These are phyloP conservation scores for Globisporangium nodosum DNA, from an alignment of 352 stramenopile genomes.

Conservation along the genomic window DNA sequence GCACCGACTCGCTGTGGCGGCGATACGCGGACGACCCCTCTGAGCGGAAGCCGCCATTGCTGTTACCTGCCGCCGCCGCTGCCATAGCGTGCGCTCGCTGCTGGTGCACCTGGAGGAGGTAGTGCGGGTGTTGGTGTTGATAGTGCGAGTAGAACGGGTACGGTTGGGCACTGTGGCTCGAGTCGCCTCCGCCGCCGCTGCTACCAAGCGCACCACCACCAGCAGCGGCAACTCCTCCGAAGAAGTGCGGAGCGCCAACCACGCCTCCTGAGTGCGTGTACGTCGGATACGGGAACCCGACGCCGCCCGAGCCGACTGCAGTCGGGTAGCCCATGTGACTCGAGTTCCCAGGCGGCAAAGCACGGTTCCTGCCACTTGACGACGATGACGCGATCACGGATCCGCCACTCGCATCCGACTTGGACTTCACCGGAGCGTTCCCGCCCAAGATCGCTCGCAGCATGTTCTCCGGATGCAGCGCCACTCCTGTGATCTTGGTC, in stretches of 20 bases:
- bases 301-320: neutral
- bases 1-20: slow-evolving; percentile 66
- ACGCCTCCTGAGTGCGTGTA: slow-evolving; percentile 14
- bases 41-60: slow-evolving; percentile 3
- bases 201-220: neutral
- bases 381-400: slow-evolving; percentile 1
- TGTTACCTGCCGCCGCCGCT: slow-evolving; percentile 2
- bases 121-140: slow-evolving; percentile 21
- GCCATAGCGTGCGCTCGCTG: slow-evolving; percentile 14
- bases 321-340: slow-evolving; percentile 16
- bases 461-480: slow-evolving; percentile 75
- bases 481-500: slow-evolving; percentile 53
- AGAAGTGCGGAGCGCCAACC: slow-evolving; percentile 14
- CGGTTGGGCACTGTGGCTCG: slow-evolving; percentile 6
- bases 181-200: slow-evolving; percentile 2
- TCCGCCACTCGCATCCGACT: slow-evolving; percentile 24
- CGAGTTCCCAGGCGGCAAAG: slow-evolving; percentile 12
- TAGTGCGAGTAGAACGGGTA: slow-evolving; percentile 19
- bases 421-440: slow-evolving; percentile 45
- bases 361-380: slow-evolving; percentile 5
- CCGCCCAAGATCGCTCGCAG: slow-evolving; percentile 62
- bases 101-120: slow-evolving; percentile 20
- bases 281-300: slow-evolving; percentile 15
- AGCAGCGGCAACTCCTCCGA: neutral
- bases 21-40: slow-evolving; percentile 37